Percentiles rank a stretch among this genome's conserved stretches.
phyloP scores from a whole-genome alignment of 225 moss, liverwort and hornwort genomes.

The Neckera pumila region DNA sequence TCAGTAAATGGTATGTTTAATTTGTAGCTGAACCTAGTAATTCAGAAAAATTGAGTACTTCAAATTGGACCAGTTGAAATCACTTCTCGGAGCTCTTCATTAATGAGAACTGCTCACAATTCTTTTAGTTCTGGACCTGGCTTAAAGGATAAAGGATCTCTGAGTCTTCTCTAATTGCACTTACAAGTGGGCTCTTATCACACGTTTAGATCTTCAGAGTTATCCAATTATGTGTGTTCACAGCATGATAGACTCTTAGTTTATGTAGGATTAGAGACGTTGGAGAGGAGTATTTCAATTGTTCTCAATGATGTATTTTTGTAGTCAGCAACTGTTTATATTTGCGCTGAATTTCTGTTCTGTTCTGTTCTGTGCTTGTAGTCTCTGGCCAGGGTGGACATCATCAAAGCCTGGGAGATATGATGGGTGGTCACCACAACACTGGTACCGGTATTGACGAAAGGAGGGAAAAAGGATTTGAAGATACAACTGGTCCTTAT shows the following conservation, averaged over 20 bases:
- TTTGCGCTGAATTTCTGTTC: neutral
- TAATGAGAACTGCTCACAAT: no score
- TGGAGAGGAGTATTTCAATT: neutral
- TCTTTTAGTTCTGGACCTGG: neutral
- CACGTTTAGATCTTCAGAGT: rapidly evolving
- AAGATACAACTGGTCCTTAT: neutral
- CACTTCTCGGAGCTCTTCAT: neutral
- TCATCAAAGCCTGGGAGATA: neutral
- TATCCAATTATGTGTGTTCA: neutral
- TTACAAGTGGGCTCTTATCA: neutral
- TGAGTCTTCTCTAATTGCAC: neutral
- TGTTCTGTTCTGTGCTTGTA: neutral
- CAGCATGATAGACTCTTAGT: no score
- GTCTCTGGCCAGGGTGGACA: neutral
- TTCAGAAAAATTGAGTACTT: neutral
- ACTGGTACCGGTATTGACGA: neutral
- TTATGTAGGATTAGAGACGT: neutral
- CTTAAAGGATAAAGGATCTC: neutral
- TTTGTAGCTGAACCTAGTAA: rapidly evolving
- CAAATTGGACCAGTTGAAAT: rapidly evolving
- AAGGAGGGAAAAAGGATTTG: neutral
- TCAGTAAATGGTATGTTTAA: rapidly evolving
- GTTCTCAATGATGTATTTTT: neutral
- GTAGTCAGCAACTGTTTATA: neutral
- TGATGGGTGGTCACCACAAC: neutral